Evolutionary conservation across 768 basidiomycete genomes (phyloP).

Genomic region (Pleurotus tuber-regium): DNA sequence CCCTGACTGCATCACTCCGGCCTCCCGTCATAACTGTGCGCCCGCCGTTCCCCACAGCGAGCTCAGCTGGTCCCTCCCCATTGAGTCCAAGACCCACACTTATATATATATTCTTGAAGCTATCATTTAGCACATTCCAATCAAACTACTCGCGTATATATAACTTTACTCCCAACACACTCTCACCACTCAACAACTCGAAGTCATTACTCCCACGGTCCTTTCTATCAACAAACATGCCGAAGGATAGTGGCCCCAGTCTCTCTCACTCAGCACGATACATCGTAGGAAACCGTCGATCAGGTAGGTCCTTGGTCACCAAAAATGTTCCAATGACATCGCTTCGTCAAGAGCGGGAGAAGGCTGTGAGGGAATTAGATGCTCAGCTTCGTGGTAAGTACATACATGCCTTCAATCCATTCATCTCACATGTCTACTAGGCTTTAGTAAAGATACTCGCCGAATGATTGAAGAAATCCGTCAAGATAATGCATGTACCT

Average conservation of each 20-base stretch:
- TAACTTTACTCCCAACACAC: too few species aligned
- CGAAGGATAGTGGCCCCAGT: not conserved
- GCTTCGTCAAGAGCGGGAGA: not conserved
- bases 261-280: not conserved
- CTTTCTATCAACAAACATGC: not conserved
- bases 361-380: not conserved
- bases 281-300: not conserved
- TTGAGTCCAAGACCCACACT: too few species aligned
- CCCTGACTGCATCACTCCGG: too few species aligned
- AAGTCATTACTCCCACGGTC: not conserved
- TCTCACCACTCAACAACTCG: too few species aligned
- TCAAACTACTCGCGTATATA: too few species aligned
- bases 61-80: too few species aligned
- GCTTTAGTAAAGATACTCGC: not conserved
- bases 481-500: not conserved
- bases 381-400: not conserved
- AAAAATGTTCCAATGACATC: not conserved
- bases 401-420: not conserved
- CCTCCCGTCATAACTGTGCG: too few species aligned
- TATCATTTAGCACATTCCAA: too few species aligned
- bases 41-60: too few species aligned
- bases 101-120: too few species aligned
- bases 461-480: not conserved
- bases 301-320: not conserved
- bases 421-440: not conserved